Percentiles rank a stretch among this genome's conserved stretches.
Evolutionary conservation across 768 basidiomycete genomes (phyloP).

Genomic region (Exidia glandulosa): DNA sequence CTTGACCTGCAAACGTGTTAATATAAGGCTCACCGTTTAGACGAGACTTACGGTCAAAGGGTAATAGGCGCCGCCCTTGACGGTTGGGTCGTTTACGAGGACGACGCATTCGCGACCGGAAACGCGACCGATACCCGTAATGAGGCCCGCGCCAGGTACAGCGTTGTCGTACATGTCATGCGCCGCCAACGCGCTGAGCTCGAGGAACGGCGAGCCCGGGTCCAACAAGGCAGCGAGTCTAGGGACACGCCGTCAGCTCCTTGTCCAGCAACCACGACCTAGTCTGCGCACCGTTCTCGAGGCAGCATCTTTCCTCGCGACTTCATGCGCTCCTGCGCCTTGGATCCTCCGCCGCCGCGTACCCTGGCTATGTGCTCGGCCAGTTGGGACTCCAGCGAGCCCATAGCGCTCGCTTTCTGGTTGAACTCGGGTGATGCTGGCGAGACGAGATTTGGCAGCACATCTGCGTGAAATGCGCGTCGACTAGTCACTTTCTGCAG

Average conservation of each 20-base stretch:
- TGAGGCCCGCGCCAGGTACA: slow-evolving; percentile 82
- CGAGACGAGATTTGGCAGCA: slow-evolving; percentile 63
- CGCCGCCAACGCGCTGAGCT: slow-evolving; percentile 77
- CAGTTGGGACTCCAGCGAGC: slow-evolving; percentile 51
- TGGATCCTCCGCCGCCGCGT: slow-evolving; percentile 62
- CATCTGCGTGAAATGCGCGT: slow-evolving; percentile 54
- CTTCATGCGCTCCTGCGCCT: slow-evolving; percentile 63
- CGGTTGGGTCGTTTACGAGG: slow-evolving; percentile 89
- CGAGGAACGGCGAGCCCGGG: slow-evolving; percentile 79
- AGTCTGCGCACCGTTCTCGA: slow-evolving; percentile 55
- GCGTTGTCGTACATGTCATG: slow-evolving; percentile 70
- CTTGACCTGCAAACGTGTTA: slow-evolving; percentile 51
- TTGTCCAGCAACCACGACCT: neutral
- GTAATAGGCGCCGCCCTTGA: slow-evolving; percentile 89
- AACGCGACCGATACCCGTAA: slow-evolving; percentile 75
- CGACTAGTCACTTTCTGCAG: neutral
- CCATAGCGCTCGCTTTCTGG: slow-evolving; percentile 58
- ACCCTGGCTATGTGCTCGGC: slow-evolving; percentile 47
- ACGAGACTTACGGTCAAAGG: slow-evolving; percentile 54
- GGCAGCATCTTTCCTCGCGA: slow-evolving; percentile 74
- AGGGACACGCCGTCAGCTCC: neutral
- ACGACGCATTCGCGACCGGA: slow-evolving; percentile 77
- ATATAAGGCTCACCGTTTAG: neutral
- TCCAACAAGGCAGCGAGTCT: slow-evolving; percentile 72
- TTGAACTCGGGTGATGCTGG: slow-evolving; percentile 60